These are phyloP conservation scores for Patellifolia procumbens DNA, from an alignment of 179 eudicot species.

Conservation along the genomic window DNA sequence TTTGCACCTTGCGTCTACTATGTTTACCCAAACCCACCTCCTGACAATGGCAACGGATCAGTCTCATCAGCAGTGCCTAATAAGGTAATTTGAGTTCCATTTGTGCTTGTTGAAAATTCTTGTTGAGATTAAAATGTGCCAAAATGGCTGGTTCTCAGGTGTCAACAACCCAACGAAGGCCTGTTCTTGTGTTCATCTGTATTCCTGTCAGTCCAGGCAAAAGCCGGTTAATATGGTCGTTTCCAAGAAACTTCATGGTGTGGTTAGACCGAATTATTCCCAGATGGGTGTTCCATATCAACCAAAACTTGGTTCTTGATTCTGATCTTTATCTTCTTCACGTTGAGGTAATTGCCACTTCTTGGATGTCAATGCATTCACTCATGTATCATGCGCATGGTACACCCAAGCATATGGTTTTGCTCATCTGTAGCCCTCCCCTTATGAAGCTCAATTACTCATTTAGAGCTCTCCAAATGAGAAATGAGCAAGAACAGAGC, in stretches of 20 bases:
- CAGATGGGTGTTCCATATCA: slow-evolving; percentile 72
- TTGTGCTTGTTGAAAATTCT: background rate
- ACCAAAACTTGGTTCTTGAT: slow-evolving; percentile 68
- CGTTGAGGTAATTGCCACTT: slow-evolving; percentile 47
- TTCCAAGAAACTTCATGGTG: slow-evolving; percentile 61
- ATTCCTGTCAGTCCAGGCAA: slow-evolving; percentile 92
- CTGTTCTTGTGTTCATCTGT: slow-evolving; percentile 51
- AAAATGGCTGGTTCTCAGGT: slow-evolving; percentile 35
- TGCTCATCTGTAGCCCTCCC: too few relatives aligned
- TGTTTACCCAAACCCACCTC: slow-evolving; percentile 30
- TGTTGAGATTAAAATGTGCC: background rate
- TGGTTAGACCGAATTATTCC: slow-evolving; percentile 76
- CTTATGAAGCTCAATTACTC: too few relatives aligned
- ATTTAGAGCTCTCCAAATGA: too few relatives aligned
- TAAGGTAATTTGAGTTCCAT: slow-evolving; percentile 32
- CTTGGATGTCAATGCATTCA: background rate
- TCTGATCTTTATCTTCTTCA: slow-evolving; percentile 83
- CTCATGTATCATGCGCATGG: too few relatives aligned
- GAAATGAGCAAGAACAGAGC: too few relatives aligned
- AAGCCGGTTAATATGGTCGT: slow-evolving; percentile 68
- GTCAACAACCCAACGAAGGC: slow-evolving; percentile 19
- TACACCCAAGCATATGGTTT: too few relatives aligned
- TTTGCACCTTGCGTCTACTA: slow-evolving; percentile 68
- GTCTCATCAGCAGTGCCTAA: slow-evolving; percentile 28
- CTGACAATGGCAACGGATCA: slow-evolving; percentile 29